phyloP scores from a whole-genome alignment of 2,329 filamentous ascomycete genomes.

The Aspergillus calidoustus region DNA sequence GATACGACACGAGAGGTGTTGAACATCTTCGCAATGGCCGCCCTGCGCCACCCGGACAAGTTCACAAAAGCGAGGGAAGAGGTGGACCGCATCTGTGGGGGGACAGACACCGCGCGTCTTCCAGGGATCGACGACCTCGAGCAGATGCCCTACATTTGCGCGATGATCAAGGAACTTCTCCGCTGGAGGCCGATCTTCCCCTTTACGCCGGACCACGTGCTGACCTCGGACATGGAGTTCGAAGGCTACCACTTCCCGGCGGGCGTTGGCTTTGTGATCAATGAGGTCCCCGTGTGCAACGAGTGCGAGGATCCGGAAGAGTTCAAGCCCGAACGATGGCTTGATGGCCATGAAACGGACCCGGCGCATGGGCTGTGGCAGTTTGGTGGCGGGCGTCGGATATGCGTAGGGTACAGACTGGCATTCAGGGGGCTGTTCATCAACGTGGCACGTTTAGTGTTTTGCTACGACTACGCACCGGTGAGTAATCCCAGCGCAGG shows the following conservation, averaged over 20 bases:
- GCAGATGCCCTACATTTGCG: conserved; percentile 31
- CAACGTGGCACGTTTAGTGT: conserved; percentile 34
- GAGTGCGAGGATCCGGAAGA: conserved; percentile 36
- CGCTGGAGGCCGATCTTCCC: conserved; percentile 36
- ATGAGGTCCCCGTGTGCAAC: conserved; percentile 35
- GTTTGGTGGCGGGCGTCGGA: conserved; percentile 42
- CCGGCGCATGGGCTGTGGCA: conserved; percentile 36
- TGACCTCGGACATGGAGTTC: conserved; percentile 33
- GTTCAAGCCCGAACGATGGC: conserved; percentile 44
- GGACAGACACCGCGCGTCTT: conserved; percentile 16
- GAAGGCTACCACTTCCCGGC: conserved; percentile 35
- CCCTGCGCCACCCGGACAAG: conserved; percentile 29
- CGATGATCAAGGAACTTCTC: conserved; percentile 34
- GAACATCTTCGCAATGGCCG: conserved; percentile 38
- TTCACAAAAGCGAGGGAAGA: background rate
- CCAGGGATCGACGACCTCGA: conserved; percentile 30
- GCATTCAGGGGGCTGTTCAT: conserved; percentile 38
- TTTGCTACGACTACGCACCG: conserved; percentile 32
- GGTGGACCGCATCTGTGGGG: background rate
- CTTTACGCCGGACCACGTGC: conserved; percentile 30
- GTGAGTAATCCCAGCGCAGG: conserved; percentile 1
- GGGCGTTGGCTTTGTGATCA: conserved; percentile 39
- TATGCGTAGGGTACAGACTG: conserved; percentile 41
- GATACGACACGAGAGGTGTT: conserved; percentile 50
- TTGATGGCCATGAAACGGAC: conserved; percentile 39